Conservation (phyloP, 768 basidiomycete species). For the Boletus rufocinnamomeus region DNA sequence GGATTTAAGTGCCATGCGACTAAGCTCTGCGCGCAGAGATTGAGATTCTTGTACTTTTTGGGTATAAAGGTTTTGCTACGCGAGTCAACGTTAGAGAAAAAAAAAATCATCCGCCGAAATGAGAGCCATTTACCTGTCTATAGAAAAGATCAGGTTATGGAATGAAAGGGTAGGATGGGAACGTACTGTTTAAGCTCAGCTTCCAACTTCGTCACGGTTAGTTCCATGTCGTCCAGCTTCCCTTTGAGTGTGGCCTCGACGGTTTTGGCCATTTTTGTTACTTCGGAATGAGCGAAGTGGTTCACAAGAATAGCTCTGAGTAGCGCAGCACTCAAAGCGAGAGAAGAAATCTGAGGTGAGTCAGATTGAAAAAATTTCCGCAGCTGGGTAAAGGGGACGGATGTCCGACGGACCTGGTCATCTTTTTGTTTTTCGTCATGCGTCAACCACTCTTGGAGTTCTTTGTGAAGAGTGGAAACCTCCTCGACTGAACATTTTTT, state of each 20-base stretch:
- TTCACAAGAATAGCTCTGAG: constrained; percentile 83
- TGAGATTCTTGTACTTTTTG: constrained; percentile 75
- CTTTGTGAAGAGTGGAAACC: constrained; percentile 73
- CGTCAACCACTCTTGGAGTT: constrained; percentile 75
- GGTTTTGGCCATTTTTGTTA: constrained; percentile 64
- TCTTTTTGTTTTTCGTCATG: constrained; percentile 56
- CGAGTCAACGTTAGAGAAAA: constrained; percentile 19
- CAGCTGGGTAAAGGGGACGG: constrained; percentile 33
- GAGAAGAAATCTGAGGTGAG: constrained; percentile 55
- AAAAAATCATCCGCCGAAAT: constrained; percentile 4
- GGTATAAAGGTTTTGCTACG: constrained; percentile 58
- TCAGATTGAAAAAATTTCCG: constrained; percentile 4
- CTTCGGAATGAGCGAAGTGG: constrained; percentile 77
- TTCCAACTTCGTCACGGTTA: constrained; percentile 59
- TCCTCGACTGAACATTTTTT: constrained; percentile 90
- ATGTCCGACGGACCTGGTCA: constrained; percentile 51
- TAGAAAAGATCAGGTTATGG: constrained; percentile 22
- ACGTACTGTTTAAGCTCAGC: constrained; percentile 72
- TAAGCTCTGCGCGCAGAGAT: constrained; percentile 64
- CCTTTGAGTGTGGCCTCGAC: constrained; percentile 62
- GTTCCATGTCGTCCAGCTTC: constrained; percentile 67
- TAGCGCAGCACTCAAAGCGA: constrained; percentile 74
- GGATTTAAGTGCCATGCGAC: constrained; percentile 45
- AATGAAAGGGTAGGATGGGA: constrained; percentile 13
- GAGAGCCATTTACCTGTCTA: constrained; percentile 58